Conservation (phyloP, 106 monocot genomes). For the Phalaenopsis equestris region DNA sequence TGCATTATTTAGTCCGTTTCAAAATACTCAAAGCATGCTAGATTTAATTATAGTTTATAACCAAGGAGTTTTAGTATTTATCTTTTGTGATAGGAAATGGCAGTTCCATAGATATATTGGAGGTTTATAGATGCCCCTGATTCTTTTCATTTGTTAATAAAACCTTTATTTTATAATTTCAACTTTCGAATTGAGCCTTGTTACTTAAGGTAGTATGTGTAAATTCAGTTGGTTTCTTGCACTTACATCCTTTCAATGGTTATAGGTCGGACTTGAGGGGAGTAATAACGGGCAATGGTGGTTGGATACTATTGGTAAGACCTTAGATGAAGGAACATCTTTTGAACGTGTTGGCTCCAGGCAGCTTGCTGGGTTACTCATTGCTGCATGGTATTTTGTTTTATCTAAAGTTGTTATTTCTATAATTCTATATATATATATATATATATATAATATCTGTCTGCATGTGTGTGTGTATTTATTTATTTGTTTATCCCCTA, state of each 20-base stretch:
- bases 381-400: conserved; percentile 52
- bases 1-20: not conserved
- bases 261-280: conserved; percentile 73
- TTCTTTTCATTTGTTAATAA: not conserved
- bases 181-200: not conserved
- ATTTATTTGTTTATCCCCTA: not conserved
- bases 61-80: not conserved
- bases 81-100: not conserved
- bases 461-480: not conserved
- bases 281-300: conserved; percentile 77
- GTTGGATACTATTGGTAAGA: conserved; percentile 59
- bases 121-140: not conserved
- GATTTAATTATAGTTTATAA: not conserved
- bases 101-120: not conserved
- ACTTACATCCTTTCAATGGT: conserved; percentile 6
- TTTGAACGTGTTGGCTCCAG: conserved; percentile 72
- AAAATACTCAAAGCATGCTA: not conserved
- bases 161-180: not conserved
- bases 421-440: no score
- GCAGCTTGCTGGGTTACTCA: conserved; percentile 62
- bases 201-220: not conserved
- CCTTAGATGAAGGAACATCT: conserved; percentile 55
- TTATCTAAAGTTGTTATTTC: not conserved
- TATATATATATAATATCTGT: no score
- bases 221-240: not conserved